Evolutionary conservation across 805 yeast genomes (phyloP).

Genomic region (Barnettozyma vustinii): DNA sequence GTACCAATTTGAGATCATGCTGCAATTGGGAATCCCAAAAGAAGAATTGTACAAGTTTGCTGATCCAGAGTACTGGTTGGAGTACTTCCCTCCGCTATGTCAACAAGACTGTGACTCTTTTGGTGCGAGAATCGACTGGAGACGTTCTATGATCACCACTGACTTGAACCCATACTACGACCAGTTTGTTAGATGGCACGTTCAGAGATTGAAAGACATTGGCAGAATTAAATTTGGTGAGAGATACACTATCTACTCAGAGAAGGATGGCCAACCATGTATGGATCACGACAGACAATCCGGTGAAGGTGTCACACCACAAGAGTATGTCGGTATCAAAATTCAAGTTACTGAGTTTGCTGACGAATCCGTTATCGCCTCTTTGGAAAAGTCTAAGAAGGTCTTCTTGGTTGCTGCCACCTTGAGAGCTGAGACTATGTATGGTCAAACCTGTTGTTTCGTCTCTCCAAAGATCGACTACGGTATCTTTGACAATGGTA

Average conservation of each 20-base stretch:
- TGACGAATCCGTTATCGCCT: constrained; percentile 36
- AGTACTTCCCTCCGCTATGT: constrained; percentile 87
- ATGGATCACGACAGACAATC: constrained; percentile 98
- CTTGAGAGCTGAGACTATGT: constrained; percentile 97
- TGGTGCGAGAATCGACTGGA: constrained; percentile 97
- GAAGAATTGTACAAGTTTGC: constrained; percentile 86
- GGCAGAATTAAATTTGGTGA: constrained; percentile 97
- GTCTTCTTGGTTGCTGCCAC: constrained; percentile 92
- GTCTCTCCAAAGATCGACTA: constrained; percentile 92
- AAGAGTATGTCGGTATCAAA: constrained; percentile 92
- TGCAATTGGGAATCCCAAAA: constrained; percentile 82
- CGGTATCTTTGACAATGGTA: constrained; percentile 85
- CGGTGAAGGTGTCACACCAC: constrained; percentile 96
- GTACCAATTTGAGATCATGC: constrained; percentile 94
- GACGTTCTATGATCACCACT: constrained; percentile 92
- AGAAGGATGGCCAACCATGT: constrained; percentile 98
- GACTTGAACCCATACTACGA: constrained; percentile 94
- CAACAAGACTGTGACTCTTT: constrained; percentile 70
- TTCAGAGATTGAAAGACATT: constrained; percentile 74
- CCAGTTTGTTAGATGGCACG: constrained; percentile 94
- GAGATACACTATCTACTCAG: constrained; percentile 95
- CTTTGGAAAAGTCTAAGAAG: constrained; percentile 48
- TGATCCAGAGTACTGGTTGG: constrained; percentile 87
- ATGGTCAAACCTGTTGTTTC: constrained; percentile 97
- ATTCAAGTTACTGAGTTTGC: constrained; percentile 62